Base-by-base conservation (phyloP, 768 basidiomycete genomes). In the Tricholoma flavovirens region DNA sequence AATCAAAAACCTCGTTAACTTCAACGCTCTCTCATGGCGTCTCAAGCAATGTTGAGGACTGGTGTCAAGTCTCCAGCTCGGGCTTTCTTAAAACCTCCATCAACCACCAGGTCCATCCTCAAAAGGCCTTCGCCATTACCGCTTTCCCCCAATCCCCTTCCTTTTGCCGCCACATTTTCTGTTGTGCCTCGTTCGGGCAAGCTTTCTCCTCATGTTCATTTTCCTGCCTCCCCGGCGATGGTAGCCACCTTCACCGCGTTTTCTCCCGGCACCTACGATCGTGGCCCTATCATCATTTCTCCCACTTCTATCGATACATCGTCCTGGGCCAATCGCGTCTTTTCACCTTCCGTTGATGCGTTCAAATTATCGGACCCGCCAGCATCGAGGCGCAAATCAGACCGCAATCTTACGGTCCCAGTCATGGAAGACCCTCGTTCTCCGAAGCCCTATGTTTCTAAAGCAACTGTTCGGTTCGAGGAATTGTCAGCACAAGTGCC, bases 261-360 rank as follows among this genome's bases (percentile, higher is more conserved):
- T 65, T 84, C 86, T 0, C 69, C 85, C 0, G 64, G 73, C 50
- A 75, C 75, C 0, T 88, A 87, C 63, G 87, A 88, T 66, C 82
- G 87, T 38, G 79, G 76, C 0, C 79, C 87, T 9, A 84, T 86
- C 66, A 71, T 76, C 32, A 76, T 86, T 40, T 77, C 76, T 3
- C 84, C 83, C 2, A 85, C 83, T 62, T 72, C 72, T 2, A 75
- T 82, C 22, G 76, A 74, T 22, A 62, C 86, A 17, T 83, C 84
- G 6, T 75, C 74, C 14, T 80, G 86, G 64, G 79, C 80, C 49
- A 80, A 78, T 49, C 70, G 82, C 49, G 74, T 75, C 15, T 72
- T 73, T 65, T 70, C 69, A 33, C 70, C 75, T 30, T 67, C 69
- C 2, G 46, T 66, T 24, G 38, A 51, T 19, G 68, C 68, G 12